Evolutionary conservation across 805 yeast species (phyloP).

Genomic region (Priceomyces fermenticarens): DNA sequence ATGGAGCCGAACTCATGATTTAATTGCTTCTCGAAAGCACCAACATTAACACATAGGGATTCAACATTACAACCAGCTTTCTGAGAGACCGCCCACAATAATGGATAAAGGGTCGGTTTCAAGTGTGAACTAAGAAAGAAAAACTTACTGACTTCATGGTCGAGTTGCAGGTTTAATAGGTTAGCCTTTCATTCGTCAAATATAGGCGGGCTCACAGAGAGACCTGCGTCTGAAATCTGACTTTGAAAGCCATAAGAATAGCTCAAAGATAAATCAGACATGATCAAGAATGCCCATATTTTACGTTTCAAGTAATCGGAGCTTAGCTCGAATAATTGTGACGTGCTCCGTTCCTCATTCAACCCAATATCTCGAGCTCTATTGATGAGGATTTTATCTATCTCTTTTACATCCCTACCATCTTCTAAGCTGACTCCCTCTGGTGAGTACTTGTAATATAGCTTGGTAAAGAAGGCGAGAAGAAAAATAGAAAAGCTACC

Average conservation of each 20-base stretch:
- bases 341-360: neutral
- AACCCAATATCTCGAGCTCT: neutral
- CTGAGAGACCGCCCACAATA: neutral
- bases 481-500: neutral
- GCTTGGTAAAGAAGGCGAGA: neutral
- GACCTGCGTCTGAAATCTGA: neutral
- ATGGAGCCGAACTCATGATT: constrained; percentile 1
- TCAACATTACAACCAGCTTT: neutral
- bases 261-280: constrained; percentile 4
- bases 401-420: neutral
- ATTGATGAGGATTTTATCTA: neutral
- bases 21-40: neutral
- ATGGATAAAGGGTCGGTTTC: neutral
- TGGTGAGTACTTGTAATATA: too few relatives aligned
- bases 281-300: constrained; percentile 4
- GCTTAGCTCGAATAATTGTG: neutral
- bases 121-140: constrained; percentile 2
- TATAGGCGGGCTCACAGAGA: neutral
- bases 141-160: constrained; percentile 1
- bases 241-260: constrained; percentile 2
- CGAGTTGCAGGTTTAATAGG: neutral
- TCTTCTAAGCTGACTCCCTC: neutral
- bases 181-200: neutral
- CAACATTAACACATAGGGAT: neutral
- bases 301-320: constrained; percentile 2